Conservation (phyloP, 108 stramenopile genomes). For the Nitzschia sp. region DNA sequence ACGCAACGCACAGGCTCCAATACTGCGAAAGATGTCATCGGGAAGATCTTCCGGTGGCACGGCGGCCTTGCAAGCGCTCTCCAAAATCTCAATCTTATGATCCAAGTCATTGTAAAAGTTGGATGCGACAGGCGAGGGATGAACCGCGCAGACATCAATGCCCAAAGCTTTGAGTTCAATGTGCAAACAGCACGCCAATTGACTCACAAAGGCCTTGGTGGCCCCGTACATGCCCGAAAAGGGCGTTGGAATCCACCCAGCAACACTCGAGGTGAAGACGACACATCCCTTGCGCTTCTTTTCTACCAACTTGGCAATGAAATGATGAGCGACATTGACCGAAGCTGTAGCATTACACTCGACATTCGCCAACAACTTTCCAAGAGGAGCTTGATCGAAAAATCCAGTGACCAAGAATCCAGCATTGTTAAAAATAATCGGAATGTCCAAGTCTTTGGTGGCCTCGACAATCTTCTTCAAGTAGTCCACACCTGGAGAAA, state of each 20-base stretch:
- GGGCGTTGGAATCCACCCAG: constrained; percentile 97
- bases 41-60: constrained; percentile 89
- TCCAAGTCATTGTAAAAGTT: constrained; percentile 95
- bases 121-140: constrained; percentile 96
- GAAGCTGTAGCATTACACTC: constrained; percentile 98
- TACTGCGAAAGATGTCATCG: constrained; percentile 87
- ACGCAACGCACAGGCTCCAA: constrained; percentile 87
- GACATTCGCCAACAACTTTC: constrained; percentile 89
- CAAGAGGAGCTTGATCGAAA: constrained; percentile 90
- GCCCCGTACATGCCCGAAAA: constrained; percentile 98
- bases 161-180: constrained; percentile 87
- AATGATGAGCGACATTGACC: constrained; percentile 95
- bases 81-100: constrained; percentile 92
- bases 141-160: constrained; percentile 97
- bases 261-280: constrained; percentile 96
- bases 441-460: constrained; percentile 89
- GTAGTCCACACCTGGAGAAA: constrained; percentile 91
- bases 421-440: constrained; percentile 96
- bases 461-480: constrained; percentile 76
- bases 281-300: constrained; percentile 88
- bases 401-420: constrained; percentile 99
- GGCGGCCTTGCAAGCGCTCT: constrained; percentile 87
- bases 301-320: constrained; percentile 69
- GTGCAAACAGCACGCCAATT: constrained; percentile 87
- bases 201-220: constrained; percentile 98